Conservation (phyloP, 2,329 filamentous ascomycete species). For the Diaporthe vexans region DNA sequence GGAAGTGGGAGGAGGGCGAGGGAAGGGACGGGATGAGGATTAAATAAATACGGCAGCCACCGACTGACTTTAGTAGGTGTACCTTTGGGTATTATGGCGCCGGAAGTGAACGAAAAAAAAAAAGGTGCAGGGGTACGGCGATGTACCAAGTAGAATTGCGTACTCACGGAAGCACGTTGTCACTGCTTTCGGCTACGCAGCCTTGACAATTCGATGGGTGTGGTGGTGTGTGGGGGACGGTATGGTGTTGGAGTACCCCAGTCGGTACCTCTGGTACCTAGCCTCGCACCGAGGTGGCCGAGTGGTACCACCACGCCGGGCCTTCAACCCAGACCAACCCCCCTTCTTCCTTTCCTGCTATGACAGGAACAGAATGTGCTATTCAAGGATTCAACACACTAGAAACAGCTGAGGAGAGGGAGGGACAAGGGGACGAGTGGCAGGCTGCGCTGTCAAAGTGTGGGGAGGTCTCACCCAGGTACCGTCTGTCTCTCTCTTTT, state of each 20-base stretch:
- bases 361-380: constrained; percentile 22
- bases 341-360: neutral
- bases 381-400: constrained; percentile 15
- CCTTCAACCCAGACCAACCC: neutral
- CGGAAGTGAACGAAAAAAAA: constrained; percentile 16
- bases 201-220: neutral
- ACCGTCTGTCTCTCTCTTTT: neutral
- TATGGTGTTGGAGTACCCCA: neutral
- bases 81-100: constrained; percentile 19
- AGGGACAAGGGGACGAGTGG: constrained; percentile 20
- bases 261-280: constrained; percentile 7
- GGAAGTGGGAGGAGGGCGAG: constrained; percentile 29
- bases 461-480: constrained; percentile 19
- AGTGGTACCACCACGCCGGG: constrained; percentile 22
- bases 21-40: constrained; percentile 29
- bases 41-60: constrained; percentile 33
- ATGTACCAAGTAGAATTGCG: constrained; percentile 1
- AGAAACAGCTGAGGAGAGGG: constrained; percentile 10
- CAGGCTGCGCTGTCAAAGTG: constrained; percentile 12
- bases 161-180: constrained; percentile 10
- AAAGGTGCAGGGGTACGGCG: constrained; percentile 1
- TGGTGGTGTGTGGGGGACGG: neutral
- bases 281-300: constrained; percentile 15
- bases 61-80: constrained; percentile 1
- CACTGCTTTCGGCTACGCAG: constrained; percentile 19